phyloP scores from a whole-genome alignment of 495 filamentous ascomycete genomes.

The Stereocaulon alpinum region DNA sequence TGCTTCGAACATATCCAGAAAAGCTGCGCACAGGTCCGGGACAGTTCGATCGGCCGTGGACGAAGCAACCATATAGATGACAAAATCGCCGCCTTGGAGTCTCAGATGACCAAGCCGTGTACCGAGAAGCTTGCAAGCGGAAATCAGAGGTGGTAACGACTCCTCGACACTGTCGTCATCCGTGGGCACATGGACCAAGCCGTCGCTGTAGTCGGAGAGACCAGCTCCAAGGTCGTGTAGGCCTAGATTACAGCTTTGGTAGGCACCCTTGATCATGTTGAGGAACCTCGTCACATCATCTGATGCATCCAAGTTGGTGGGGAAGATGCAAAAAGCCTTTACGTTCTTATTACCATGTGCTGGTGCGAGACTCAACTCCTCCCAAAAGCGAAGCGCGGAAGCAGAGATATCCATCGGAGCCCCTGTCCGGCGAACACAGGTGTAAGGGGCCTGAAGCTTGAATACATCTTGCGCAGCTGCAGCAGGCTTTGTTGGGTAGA shows the following conservation, averaged over 20 bases:
- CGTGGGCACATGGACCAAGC: constrained; percentile 36
- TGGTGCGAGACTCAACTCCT: constrained; percentile 74
- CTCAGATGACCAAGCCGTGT: constrained; percentile 1
- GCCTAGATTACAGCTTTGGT: constrained; percentile 73
- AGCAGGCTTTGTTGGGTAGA: background rate
- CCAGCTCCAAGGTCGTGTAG: constrained; percentile 49
- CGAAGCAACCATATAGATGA: constrained; percentile 80
- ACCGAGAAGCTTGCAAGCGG: constrained; percentile 24
- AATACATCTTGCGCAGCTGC: background rate
- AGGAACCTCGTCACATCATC: constrained; percentile 59
- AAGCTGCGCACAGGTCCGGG: constrained; percentile 68
- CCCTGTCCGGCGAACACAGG: constrained; percentile 37
- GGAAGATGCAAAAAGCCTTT: constrained; percentile 69
- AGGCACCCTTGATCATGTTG: constrained; percentile 57
- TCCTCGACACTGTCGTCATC: constrained; percentile 9
- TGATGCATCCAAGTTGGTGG: constrained; percentile 44
- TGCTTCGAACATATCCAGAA: constrained; percentile 61
- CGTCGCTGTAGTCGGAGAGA: constrained; percentile 42
- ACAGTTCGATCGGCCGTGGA: constrained; percentile 53
- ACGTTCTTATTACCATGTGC: constrained; percentile 70
- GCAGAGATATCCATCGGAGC: constrained; percentile 67
- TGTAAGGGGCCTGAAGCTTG: constrained; percentile 11
- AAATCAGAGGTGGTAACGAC: constrained; percentile 30
- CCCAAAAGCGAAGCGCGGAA: constrained; percentile 78
- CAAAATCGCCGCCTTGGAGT: constrained; percentile 50